Base-by-base conservation (phyloP, 257 asterid species). In the Salvia miltiorrhiza region DNA sequence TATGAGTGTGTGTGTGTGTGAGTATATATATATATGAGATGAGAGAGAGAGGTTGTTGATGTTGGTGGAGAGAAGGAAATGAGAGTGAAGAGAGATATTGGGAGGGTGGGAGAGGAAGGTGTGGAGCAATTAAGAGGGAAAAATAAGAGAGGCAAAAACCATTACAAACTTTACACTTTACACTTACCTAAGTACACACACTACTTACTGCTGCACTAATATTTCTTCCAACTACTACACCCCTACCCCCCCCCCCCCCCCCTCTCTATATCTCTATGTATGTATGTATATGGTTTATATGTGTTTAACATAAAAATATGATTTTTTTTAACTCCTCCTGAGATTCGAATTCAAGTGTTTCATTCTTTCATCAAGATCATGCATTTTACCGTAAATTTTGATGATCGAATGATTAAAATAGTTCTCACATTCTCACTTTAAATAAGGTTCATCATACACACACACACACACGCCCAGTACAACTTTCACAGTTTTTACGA, bases 101-200 rank as follows among this genome's bases (percentile, higher is more conserved):
- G 73, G 76, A 54, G 63, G 75, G 78, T 77, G 78, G 84, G 81
- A 69, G 77, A 67, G 79, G 82, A 71, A 76, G 84, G 78, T 77
- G 80, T 61, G 73, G 79, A 33, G 81, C 69, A 77, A 74, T 82
- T 67, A 82, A 79, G 74, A 72, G 72, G 53, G 61, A 48, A 43
- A 19, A 62, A 44, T 13, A 23, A 69, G 72, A 75, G 77, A 62
- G 54, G 19, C 35, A 17, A 56, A 52, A 30, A n/a, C 21, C 32
- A 68, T 61, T 63, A 24, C 58, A 43, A 67, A 23, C 56, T 30
- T 66, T 63, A 63, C 57, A 33, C 68, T 47, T 30, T 63, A 45
- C 61, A 59, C 73, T 59, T 52, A 76, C 67, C 76, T 39, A 74
- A 59, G 77, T 74, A 63, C 82, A 71, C 68, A 55, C 78, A 57